Conservation (phyloP, 495 filamentous ascomycete species). For the Aspergillus bertholletiae region DNA sequence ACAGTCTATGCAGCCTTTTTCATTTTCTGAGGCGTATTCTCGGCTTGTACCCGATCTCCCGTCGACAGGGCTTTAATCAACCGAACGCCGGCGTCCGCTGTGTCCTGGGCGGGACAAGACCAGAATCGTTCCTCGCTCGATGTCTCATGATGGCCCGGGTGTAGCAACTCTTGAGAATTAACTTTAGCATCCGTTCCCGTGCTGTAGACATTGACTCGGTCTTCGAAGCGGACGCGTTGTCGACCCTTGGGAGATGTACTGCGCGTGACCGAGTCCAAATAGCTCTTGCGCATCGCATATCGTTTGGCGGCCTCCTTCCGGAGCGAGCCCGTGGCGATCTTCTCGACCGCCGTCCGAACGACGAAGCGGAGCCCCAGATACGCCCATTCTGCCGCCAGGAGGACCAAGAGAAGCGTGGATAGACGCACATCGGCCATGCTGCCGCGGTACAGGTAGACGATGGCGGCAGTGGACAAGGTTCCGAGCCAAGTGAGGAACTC, state of each 20-base stretch:
- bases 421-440: conserved; percentile 57
- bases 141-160: conserved; percentile 25
- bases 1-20: conserved; percentile 7
- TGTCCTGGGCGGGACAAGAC: conserved; percentile 20
- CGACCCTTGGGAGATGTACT: conserved; percentile 18
- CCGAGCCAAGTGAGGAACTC: conserved; percentile 90
- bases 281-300: conserved; percentile 66
- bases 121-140: conserved; percentile 35
- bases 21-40: conserved; percentile 1
- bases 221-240: conserved; percentile 37
- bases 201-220: conserved; percentile 35
- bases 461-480: conserved; percentile 73
- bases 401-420: conserved; percentile 71
- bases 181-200: conserved; percentile 12
- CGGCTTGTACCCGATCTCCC: not conserved
- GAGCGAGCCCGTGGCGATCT: conserved; percentile 73
- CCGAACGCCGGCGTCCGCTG: conserved; percentile 33
- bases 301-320: conserved; percentile 70
- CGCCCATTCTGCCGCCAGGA: conserved; percentile 79
- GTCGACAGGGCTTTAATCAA: conserved; percentile 34
- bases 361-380: conserved; percentile 68
- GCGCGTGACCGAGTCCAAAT: conserved; percentile 44
- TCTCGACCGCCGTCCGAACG: conserved; percentile 63
- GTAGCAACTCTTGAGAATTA: conserved; percentile 11
- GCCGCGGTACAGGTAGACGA: conserved; percentile 81